phyloP scores from a whole-genome alignment of 371 early-diverging fungal genomes.

The Mortierella sp. region DNA sequence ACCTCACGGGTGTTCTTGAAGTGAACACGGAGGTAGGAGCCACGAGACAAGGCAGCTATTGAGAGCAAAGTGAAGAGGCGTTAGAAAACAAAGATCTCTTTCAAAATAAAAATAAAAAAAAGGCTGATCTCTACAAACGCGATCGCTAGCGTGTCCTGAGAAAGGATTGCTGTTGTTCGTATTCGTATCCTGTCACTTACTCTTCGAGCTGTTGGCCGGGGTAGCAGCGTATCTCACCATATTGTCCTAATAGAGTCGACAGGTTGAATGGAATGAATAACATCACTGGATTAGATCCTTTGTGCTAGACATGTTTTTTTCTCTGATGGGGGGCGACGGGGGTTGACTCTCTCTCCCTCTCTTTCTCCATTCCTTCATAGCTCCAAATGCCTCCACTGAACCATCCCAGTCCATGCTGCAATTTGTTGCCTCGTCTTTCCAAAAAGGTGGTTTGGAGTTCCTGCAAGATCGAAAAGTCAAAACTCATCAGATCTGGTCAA shows the following conservation, averaged over 20 bases:
- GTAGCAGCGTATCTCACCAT: conserved; percentile 29
- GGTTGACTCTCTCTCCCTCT: too few species aligned
- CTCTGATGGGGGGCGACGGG: background rate
- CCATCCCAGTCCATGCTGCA: too few species aligned
- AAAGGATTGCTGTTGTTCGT: background rate
- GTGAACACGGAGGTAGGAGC: conserved; percentile 98
- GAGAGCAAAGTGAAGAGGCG: background rate
- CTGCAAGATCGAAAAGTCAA: too few species aligned
- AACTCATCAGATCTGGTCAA: too few species aligned
- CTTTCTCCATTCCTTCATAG: too few species aligned
- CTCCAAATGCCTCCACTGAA: too few species aligned
- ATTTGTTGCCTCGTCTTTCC: too few species aligned
- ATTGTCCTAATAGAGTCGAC: conserved; percentile 10
- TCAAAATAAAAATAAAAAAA: too few species aligned
- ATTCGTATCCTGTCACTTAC: conserved; percentile 16
- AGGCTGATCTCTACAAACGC: too few species aligned
- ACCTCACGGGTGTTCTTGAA: conserved; percentile 99
- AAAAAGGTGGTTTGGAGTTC: too few species aligned
- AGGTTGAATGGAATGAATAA: background rate
- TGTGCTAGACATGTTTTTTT: background rate
- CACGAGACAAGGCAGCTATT: conserved; percentile 92
- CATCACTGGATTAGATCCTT: background rate
- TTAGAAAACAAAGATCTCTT: background rate
- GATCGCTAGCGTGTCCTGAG: too few species aligned
- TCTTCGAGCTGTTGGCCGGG: conserved; percentile 29